Conservation (phyloP, 257 asterid species). For the Fraxinus pennsylvanica region DNA sequence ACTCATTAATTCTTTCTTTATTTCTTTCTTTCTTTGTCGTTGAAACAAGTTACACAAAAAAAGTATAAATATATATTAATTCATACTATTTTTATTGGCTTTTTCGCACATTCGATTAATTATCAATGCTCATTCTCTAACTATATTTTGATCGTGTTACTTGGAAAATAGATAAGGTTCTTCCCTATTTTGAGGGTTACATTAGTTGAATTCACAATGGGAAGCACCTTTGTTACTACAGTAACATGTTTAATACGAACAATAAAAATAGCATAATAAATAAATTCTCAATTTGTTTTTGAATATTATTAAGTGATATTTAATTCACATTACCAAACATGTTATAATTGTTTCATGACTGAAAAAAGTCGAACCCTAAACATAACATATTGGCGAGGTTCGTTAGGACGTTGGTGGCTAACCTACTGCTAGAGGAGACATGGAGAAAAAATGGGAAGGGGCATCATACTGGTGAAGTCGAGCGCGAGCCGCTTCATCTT, state of each 20-base stretch:
- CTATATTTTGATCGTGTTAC: neutral
- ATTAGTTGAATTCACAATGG: neutral
- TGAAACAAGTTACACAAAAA: neutral
- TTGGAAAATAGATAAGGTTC: neutral
- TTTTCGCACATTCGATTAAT: neutral
- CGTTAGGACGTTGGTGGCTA: neutral
- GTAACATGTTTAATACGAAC: neutral
- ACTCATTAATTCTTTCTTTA: neutral
- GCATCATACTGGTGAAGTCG: neutral
- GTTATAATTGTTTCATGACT: neutral
- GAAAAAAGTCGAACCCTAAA: too few relatives aligned
- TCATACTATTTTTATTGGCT: neutral
- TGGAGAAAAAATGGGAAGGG: neutral
- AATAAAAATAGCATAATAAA: too few relatives aligned
- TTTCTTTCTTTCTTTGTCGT: neutral
- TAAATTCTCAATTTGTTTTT: too few relatives aligned
- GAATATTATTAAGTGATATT: too few relatives aligned
- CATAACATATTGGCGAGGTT: neutral
- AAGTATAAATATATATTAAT: neutral
- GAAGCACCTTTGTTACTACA: neutral
- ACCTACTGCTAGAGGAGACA: neutral
- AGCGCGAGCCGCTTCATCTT: neutral
- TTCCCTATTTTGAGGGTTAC: neutral
- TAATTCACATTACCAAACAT: neutral
- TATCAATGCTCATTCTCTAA: neutral